Evolutionary conservation across 2,329 filamentous ascomycete species (phyloP).

Genomic region (Sclerotiophoma versabilis): DNA sequence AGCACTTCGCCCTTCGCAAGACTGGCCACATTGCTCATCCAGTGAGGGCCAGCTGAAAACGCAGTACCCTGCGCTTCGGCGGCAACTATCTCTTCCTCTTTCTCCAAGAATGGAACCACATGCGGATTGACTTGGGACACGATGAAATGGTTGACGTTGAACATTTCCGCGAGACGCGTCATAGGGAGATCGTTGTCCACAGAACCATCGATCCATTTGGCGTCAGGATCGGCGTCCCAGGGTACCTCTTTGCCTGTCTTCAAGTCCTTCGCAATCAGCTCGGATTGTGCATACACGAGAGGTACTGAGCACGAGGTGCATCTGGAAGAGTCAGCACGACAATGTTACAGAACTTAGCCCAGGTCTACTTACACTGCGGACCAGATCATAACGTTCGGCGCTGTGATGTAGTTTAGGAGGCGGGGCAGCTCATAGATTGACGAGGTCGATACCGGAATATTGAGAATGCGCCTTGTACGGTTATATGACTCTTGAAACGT

Average conservation of each 20-base stretch:
- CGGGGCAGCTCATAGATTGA: conserved; percentile 86
- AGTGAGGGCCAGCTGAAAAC: conserved; percentile 58
- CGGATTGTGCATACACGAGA: conserved; percentile 79
- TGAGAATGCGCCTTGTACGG: conserved; percentile 87
- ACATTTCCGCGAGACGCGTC: conserved; percentile 89
- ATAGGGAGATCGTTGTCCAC: conserved; percentile 95
- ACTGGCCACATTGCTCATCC: conserved; percentile 72
- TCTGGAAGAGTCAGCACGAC: conserved; percentile 41
- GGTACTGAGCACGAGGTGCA: conserved; percentile 96
- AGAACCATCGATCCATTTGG: conserved; percentile 88
- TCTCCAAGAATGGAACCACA: conserved; percentile 82
- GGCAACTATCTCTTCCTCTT: conserved; percentile 67
- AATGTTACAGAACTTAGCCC: background rate
- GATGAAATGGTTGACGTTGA: conserved; percentile 98
- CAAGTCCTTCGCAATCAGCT: conserved; percentile 84
- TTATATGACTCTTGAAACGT: conserved; percentile 97
- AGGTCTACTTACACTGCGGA: conserved; percentile 73
- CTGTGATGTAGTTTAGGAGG: conserved; percentile 89
- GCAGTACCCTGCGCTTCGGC: conserved; percentile 43
- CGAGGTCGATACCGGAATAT: conserved; percentile 90
- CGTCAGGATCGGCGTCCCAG: conserved; percentile 84
- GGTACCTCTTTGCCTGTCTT: conserved; percentile 76
- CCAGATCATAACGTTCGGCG: conserved; percentile 95
- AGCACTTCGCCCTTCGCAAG: conserved; percentile 81
- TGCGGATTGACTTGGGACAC: conserved; percentile 97